phyloP scores from a whole-genome alignment of 768 basidiomycete genomes.

The Serpula lacrymans region DNA sequence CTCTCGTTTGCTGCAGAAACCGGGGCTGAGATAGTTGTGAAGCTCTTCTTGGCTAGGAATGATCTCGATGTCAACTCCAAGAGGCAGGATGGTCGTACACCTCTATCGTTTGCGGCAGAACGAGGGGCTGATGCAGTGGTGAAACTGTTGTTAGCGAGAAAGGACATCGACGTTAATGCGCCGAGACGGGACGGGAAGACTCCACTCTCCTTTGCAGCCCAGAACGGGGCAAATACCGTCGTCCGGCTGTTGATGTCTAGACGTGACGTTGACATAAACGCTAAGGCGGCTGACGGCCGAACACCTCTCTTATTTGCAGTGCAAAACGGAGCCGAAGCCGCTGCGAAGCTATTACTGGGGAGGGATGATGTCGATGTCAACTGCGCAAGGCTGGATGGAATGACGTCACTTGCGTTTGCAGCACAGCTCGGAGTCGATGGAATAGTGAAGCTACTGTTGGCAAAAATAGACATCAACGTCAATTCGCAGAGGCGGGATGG shows the following conservation, averaged over 20 bases:
- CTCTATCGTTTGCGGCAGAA: constrained; percentile 1
- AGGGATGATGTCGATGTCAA: no score
- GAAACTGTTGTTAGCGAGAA: constrained; percentile 1
- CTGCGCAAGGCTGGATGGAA: no score
- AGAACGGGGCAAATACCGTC: constrained; percentile 5
- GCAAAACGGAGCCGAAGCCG: no score
- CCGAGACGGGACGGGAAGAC: background rate
- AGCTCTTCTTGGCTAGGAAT: background rate
- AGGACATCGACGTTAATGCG: constrained; percentile 3
- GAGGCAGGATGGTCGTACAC: background rate
- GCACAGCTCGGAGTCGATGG: no score
- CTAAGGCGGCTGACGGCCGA: background rate
- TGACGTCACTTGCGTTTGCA: no score
- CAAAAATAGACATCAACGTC: no score
- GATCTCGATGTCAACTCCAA: constrained; percentile 4
- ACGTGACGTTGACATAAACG: constrained; percentile 6
- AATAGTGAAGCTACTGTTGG: no score
- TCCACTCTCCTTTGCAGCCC: constrained; percentile 7
- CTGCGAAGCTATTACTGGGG: no score
- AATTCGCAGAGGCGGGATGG: no score
- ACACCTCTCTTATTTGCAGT: constrained; percentile 3
- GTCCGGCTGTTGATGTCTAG: constrained; percentile 5
- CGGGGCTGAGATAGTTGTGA: constrained; percentile 6
- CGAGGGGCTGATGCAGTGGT: constrained; percentile 6
- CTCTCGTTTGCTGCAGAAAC: constrained; percentile 6